A percentile compares a stretch with the other conserved stretches of the same genome.
Evolutionary conservation across 371 early-diverging fungal species (phyloP).

Genomic region (Mortierella sp.): DNA sequence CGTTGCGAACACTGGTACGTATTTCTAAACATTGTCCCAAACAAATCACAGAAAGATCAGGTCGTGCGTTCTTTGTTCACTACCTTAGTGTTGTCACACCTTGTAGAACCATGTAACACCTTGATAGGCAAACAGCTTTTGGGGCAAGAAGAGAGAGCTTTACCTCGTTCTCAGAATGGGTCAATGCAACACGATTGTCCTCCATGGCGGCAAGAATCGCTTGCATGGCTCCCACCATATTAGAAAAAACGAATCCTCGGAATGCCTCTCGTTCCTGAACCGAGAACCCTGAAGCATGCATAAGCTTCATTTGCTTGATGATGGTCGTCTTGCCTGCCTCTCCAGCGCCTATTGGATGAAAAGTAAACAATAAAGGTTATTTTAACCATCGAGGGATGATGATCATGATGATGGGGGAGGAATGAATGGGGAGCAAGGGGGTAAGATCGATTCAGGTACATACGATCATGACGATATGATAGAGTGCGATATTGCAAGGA

Average conservation of each 20-base stretch:
- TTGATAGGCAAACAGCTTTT: too few species aligned
- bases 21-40: slow-evolving; percentile 50
- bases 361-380: too few species aligned
- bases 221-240: slow-evolving; percentile 91
- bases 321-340: slow-evolving; percentile 98
- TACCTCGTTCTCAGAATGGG: slow-evolving; percentile 68
- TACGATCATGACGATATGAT: background rate
- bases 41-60: background rate
- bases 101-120: too few species aligned
- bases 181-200: slow-evolving; percentile 73
- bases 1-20: slow-evolving; percentile 17
- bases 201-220: slow-evolving; percentile 92
- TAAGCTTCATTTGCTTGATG: slow-evolving; percentile 96
- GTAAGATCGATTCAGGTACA: too few species aligned
- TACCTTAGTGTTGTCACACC: too few species aligned
- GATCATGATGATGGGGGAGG: too few species aligned
- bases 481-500: too few species aligned
- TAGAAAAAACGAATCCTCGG: slow-evolving; percentile 91
- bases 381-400: too few species aligned
- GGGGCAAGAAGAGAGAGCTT: too few species aligned
- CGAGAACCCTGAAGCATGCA: slow-evolving; percentile 92
- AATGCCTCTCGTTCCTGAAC: slow-evolving; percentile 86
- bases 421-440: too few species aligned
- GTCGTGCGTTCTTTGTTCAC: too few species aligned
- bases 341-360: slow-evolving; percentile 80